Percentiles rank a stretch among this genome's conserved stretches.
These are phyloP conservation scores for Podaxis sp. DNA, from an alignment of 768 basidiomycete species.

Conservation along the genomic window DNA sequence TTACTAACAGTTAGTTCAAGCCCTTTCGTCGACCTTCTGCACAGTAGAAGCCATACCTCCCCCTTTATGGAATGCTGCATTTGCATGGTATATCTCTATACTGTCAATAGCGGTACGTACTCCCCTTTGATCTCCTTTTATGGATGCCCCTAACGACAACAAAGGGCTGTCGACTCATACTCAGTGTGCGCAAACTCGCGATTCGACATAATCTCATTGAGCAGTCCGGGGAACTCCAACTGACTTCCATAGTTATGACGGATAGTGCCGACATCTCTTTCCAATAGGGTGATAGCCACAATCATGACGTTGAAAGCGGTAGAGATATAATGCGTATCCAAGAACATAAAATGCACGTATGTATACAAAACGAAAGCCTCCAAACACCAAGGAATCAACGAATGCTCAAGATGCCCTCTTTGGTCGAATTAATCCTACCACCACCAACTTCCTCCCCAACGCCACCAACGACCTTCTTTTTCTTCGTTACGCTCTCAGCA, in stretches of 20 bases:
- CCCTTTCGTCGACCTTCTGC: constrained; percentile 14
- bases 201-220: not conserved
- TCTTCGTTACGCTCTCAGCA: constrained; percentile 44
- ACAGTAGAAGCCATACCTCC: constrained; percentile 4
- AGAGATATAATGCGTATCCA: not conserved
- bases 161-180: constrained; percentile 19
- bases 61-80: constrained; percentile 14
- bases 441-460: constrained; percentile 34
- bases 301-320: not conserved
- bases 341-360: not conserved
- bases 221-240: not conserved
- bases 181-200: constrained; percentile 15
- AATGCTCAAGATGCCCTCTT: constrained; percentile 48
- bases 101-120: constrained; percentile 17
- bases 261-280: not conserved
- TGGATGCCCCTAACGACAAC: not conserved
- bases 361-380: not conserved
- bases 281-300: not conserved
- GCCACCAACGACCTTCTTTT: constrained; percentile 43
- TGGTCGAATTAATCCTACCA: constrained; percentile 45
- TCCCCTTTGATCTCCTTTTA: not conserved
- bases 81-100: constrained; percentile 19
- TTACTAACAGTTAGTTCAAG: not conserved
- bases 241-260: not conserved
- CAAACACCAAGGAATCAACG: constrained; percentile 24